phyloP scores from a whole-genome alignment of 1,139 yeast species.

The Hyphopichia pseudoburtonii region DNA sequence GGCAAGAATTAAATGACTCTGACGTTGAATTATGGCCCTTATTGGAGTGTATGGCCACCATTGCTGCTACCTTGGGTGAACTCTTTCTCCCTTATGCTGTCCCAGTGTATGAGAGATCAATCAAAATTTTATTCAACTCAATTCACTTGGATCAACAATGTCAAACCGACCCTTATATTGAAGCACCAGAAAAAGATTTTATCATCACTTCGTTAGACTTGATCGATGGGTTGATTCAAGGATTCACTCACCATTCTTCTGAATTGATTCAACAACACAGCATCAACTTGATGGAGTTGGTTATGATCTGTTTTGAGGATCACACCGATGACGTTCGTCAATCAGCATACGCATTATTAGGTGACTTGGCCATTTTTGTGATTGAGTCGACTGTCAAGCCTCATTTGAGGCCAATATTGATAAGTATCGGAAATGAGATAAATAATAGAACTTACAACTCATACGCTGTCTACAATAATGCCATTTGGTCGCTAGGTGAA shows the following conservation, averaged over 20 bases:
- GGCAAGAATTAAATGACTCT: constrained; percentile 72
- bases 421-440: constrained; percentile 68
- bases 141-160: constrained; percentile 67
- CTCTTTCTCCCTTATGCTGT: constrained; percentile 86
- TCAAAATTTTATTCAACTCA: constrained; percentile 65
- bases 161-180: constrained; percentile 64
- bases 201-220: constrained; percentile 86
- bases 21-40: constrained; percentile 90
- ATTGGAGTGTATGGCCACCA: constrained; percentile 87
- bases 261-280: constrained; percentile 50
- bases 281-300: constrained; percentile 57
- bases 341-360: constrained; percentile 84
- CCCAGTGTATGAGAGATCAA: constrained; percentile 81
- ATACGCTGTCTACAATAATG: constrained; percentile 76
- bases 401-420: constrained; percentile 55
- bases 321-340: constrained; percentile 85
- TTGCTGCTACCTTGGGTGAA: constrained; percentile 85
- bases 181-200: constrained; percentile 87
- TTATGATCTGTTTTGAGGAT: constrained; percentile 75
- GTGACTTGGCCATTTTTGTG: constrained; percentile 77
- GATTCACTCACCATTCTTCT: constrained; percentile 65
- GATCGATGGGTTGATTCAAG: constrained; percentile 90
- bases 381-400: constrained; percentile 56
- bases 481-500: constrained; percentile 94
- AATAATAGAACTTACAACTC: constrained; percentile 50